These are phyloP conservation scores for Schizothecium vesticola DNA, from an alignment of 495 filamentous ascomycete genomes.

Conservation along the genomic window DNA sequence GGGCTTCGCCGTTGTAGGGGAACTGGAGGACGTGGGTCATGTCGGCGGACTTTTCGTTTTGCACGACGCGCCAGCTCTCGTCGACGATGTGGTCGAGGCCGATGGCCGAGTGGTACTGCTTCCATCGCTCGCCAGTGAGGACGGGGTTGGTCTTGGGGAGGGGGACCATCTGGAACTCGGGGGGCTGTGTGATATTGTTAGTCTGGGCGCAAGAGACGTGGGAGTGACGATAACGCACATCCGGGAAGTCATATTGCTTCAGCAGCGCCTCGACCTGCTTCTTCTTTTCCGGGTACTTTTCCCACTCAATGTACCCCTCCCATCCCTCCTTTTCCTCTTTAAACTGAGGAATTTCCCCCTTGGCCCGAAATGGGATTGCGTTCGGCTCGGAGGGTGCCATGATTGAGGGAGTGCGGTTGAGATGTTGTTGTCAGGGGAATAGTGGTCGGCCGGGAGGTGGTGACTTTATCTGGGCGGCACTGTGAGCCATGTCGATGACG, in stretches of 20 bases:
- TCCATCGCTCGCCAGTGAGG: slow-evolving; percentile 57
- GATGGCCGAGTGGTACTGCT: slow-evolving; percentile 57
- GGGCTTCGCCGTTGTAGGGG: slow-evolving; percentile 66
- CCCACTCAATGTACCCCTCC: slow-evolving; percentile 60
- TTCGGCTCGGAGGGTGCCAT: slow-evolving; percentile 21
- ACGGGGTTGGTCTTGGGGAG: slow-evolving; percentile 60
- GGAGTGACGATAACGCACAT: neutral
- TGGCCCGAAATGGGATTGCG: slow-evolving; percentile 16
- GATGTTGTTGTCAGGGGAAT: neutral
- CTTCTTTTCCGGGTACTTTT: slow-evolving; percentile 62
- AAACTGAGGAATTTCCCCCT: slow-evolving; percentile 18
- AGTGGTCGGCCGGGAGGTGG: neutral
- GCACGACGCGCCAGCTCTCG: slow-evolving; percentile 54
- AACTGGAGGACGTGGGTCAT: slow-evolving; percentile 68
- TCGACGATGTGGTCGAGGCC: slow-evolving; percentile 46
- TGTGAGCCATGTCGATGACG: neutral
- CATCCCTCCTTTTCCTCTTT: slow-evolving; percentile 21
- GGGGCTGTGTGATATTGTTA: slow-evolving; percentile 25
- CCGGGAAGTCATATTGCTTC: slow-evolving; percentile 50
- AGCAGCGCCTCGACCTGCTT: slow-evolving; percentile 52
- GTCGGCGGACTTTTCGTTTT: slow-evolving; percentile 55
- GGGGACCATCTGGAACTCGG: slow-evolving; percentile 56
- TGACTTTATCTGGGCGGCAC: neutral
- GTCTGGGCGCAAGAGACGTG: neutral
- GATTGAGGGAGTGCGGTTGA: neutral